Conservation (phyloP, 1,284 basidiomycete genomes). For the Ganoderma resinaceum region DNA sequence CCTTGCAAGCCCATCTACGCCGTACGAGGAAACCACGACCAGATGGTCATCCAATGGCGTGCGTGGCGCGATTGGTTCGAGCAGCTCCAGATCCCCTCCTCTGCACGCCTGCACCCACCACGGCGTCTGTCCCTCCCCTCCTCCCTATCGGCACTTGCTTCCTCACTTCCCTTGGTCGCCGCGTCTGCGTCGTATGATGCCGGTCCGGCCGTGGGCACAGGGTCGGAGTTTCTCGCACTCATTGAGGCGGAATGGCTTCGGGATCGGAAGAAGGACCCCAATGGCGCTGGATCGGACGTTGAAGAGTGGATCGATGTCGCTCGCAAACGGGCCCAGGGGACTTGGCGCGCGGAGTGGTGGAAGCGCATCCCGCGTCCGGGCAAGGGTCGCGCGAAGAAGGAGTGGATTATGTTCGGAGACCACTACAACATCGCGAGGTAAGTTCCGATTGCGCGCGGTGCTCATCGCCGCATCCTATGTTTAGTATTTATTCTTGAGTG, state of each 20-base stretch:
- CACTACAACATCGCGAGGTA: slow-evolving; percentile 79
- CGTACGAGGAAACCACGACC: slow-evolving; percentile 93
- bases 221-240: slow-evolving; percentile 56
- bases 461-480: not conserved
- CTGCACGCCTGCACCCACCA: slow-evolving; percentile 16
- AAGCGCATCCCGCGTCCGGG: slow-evolving; percentile 39
- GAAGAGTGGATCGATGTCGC: slow-evolving; percentile 54
- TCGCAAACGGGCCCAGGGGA: slow-evolving; percentile 43
- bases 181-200: slow-evolving; percentile 18
- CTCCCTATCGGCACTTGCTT: slow-evolving; percentile 14
- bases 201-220: slow-evolving; percentile 50
- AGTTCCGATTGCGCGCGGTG: slow-evolving; percentile 14
- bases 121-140: slow-evolving; percentile 18
- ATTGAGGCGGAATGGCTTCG: slow-evolving; percentile 52
- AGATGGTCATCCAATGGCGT: slow-evolving; percentile 86
- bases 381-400: slow-evolving; percentile 56
- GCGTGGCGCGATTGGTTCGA: slow-evolving; percentile 79
- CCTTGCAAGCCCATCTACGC: slow-evolving; percentile 47
- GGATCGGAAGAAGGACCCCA: slow-evolving; percentile 35
- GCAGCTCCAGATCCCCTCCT: slow-evolving; percentile 33
- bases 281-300: slow-evolving; percentile 42
- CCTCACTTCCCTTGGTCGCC: slow-evolving; percentile 15
- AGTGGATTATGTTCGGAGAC: slow-evolving; percentile 77
- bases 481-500: not conserved
- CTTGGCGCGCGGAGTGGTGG: slow-evolving; percentile 55